These are phyloP conservation scores for Rhinocladiella similis DNA, from an alignment of 2,329 filamentous ascomycete species.

Conservation along the genomic window DNA sequence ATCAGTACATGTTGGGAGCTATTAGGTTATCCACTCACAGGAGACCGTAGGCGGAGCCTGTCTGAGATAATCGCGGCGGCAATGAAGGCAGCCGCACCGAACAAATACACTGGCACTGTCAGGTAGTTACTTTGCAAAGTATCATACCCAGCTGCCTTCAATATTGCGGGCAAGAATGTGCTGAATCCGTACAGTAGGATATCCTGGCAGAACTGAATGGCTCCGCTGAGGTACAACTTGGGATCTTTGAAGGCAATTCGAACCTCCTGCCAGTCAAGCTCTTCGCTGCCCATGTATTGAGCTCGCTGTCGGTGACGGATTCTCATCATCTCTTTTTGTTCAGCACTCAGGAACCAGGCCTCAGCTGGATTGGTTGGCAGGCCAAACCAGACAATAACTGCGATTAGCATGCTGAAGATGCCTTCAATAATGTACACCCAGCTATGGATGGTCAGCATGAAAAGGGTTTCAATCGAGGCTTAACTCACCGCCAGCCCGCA, in stretches of 20 bases:
- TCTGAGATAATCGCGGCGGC: slow-evolving; percentile 50
- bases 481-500: slow-evolving; percentile 21
- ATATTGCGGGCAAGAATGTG: slow-evolving; percentile 58
- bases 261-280: slow-evolving; percentile 49
- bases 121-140: slow-evolving; percentile 54
- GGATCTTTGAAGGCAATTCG: slow-evolving; percentile 11
- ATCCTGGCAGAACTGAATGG: slow-evolving; percentile 55
- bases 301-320: slow-evolving; percentile 47
- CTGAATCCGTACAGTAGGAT: slow-evolving; percentile 58
- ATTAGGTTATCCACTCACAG: slow-evolving; percentile 21
- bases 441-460: slow-evolving; percentile 32
- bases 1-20: slow-evolving; percentile 7
- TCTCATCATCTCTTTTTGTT: slow-evolving; percentile 54
- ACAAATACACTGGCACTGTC: slow-evolving; percentile 59
- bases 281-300: slow-evolving; percentile 52
- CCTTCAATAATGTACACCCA: slow-evolving; percentile 19
- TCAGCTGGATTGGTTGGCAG: slow-evolving; percentile 17
- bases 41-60: slow-evolving; percentile 35
- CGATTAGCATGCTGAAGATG: slow-evolving; percentile 44
- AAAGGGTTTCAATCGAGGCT: slow-evolving; percentile 1
- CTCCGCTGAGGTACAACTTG: slow-evolving; percentile 29
- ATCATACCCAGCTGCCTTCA: slow-evolving; percentile 52
- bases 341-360: slow-evolving; percentile 37
- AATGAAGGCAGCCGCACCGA: slow-evolving; percentile 50
- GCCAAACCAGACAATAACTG: slow-evolving; percentile 40